Evolutionary conservation across 352 stramenopile species (phyloP).

Genomic region (Phytophthora pinifolia): DNA sequence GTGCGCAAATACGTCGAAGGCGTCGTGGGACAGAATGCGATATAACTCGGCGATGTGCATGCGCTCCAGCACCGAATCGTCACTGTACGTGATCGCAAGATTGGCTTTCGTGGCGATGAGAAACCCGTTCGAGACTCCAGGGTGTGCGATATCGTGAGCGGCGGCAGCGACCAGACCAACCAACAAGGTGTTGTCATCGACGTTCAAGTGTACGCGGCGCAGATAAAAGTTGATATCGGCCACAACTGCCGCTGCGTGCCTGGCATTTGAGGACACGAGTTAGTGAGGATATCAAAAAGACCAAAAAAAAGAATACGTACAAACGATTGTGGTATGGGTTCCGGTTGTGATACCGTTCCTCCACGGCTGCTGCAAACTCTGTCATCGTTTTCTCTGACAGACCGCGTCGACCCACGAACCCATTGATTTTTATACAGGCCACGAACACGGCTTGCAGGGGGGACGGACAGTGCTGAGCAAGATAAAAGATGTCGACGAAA

Average conservation of each 20-base stretch:
- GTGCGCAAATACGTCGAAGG: slow-evolving; percentile 62
- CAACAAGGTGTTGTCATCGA: slow-evolving; percentile 56
- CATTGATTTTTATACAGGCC: slow-evolving; percentile 58
- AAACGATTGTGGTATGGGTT: slow-evolving; percentile 79
- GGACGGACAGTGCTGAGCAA: slow-evolving; percentile 44
- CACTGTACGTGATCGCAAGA: slow-evolving; percentile 92
- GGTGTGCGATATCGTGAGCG: slow-evolving; percentile 92
- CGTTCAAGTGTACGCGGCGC: slow-evolving; percentile 51
- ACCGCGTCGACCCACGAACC: slow-evolving; percentile 42
- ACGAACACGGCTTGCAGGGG: slow-evolving; percentile 58
- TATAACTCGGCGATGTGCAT: slow-evolving; percentile 76
- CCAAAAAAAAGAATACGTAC: slow-evolving; percentile 19
- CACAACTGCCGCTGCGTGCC: slow-evolving; percentile 62
- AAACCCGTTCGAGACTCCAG: slow-evolving; percentile 91
- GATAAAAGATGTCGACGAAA: slow-evolving; percentile 65
- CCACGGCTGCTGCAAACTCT: slow-evolving; percentile 49
- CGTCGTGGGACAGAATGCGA: slow-evolving; percentile 58
- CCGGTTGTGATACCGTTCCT: slow-evolving; percentile 59
- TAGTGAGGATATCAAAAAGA: neutral
- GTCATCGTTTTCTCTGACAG: slow-evolving; percentile 47
- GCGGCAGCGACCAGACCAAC: slow-evolving; percentile 82
- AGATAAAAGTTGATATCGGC: slow-evolving; percentile 72
- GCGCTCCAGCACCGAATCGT: slow-evolving; percentile 85
- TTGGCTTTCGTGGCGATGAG: slow-evolving; percentile 87
- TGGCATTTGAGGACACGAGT: slow-evolving; percentile 4